phyloP scores from a whole-genome alignment of 129 eudicot species.

The Cynara cardunculus region DNA sequence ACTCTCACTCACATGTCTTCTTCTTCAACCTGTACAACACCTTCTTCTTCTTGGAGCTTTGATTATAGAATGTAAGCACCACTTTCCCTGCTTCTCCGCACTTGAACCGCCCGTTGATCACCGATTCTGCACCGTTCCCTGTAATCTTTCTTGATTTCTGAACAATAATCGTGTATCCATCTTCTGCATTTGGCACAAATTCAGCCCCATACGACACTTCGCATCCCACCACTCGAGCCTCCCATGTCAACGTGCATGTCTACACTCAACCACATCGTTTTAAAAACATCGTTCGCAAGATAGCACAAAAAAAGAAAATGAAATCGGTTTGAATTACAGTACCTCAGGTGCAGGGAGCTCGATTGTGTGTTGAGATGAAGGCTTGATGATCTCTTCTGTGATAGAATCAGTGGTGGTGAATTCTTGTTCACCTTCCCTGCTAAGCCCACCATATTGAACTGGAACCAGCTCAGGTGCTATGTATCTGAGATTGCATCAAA shows the following conservation, averaged over 20 bases:
- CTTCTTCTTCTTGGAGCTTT: constrained; percentile 76
- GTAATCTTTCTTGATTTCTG: constrained; percentile 64
- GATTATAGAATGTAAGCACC: constrained; percentile 74
- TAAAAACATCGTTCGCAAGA: background rate
- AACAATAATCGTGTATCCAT: constrained; percentile 61
- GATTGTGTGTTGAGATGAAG: constrained; percentile 52
- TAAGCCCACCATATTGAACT: constrained; percentile 82
- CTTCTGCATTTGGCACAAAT: constrained; percentile 66
- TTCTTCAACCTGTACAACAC: constrained; percentile 83
- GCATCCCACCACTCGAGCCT: constrained; percentile 69
- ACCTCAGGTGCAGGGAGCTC: constrained; percentile 69
- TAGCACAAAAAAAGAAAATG: background rate
- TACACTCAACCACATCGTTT: constrained; percentile 19
- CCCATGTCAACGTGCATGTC: constrained; percentile 66
- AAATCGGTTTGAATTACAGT: background rate
- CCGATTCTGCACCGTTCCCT: constrained; percentile 41
- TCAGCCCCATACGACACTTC: constrained; percentile 72
- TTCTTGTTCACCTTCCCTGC: constrained; percentile 63
- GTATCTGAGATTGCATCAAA: constrained; percentile 41
- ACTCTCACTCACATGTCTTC: constrained; percentile 48
- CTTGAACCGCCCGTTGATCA: constrained; percentile 55
- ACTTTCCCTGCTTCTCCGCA: constrained; percentile 71
- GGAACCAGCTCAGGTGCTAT: constrained; percentile 83
- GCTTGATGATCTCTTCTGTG: constrained; percentile 56
- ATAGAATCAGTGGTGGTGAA: constrained; percentile 59